Evolutionary conservation across 139 green algal species (phyloP).

Genomic region (Asterochloris sp.): DNA sequence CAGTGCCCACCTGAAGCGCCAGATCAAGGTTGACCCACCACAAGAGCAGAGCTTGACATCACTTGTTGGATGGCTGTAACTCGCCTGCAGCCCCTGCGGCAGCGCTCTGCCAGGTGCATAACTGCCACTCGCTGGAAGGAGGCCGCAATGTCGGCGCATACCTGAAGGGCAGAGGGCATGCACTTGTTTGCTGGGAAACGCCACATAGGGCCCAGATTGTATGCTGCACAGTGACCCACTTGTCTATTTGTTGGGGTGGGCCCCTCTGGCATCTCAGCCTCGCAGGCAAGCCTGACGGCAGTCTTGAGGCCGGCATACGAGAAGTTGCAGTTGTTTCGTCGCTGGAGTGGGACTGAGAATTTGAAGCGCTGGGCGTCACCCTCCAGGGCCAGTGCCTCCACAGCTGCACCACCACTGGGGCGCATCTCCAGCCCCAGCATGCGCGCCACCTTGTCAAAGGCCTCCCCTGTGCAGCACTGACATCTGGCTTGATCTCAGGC

Average conservation of each 20-base stretch:
- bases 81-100: neutral
- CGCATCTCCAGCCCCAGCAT: slow-evolving; percentile 81
- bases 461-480: slow-evolving; percentile 58
- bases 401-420: slow-evolving; percentile 74
- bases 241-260: slow-evolving; percentile 25
- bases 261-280: slow-evolving; percentile 3
- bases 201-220: neutral
- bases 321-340: slow-evolving; percentile 84
- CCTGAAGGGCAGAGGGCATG: slow-evolving; percentile 20
- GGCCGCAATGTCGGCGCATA: slow-evolving; percentile 86
- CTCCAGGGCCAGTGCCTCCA: slow-evolving; percentile 68
- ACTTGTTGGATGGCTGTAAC: too few relatives aligned
- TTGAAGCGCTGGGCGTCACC: slow-evolving; percentile 60
- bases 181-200: neutral
- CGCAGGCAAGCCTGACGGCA: slow-evolving; percentile 36
- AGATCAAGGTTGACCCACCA: too few relatives aligned
- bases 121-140: slow-evolving; percentile 90
- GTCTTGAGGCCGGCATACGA: slow-evolving; percentile 97
- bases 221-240: neutral
- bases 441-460: slow-evolving; percentile 96
- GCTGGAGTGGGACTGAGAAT: slow-evolving; percentile 76
- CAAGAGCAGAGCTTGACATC: too few relatives aligned
- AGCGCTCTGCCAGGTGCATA: slow-evolving; percentile 77
- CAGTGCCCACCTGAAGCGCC: slow-evolving; percentile 42
- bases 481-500: too few relatives aligned